These are phyloP conservation scores for Epithemia pelagica DNA, from an alignment of 108 stramenopile genomes.

Conservation along the genomic window DNA sequence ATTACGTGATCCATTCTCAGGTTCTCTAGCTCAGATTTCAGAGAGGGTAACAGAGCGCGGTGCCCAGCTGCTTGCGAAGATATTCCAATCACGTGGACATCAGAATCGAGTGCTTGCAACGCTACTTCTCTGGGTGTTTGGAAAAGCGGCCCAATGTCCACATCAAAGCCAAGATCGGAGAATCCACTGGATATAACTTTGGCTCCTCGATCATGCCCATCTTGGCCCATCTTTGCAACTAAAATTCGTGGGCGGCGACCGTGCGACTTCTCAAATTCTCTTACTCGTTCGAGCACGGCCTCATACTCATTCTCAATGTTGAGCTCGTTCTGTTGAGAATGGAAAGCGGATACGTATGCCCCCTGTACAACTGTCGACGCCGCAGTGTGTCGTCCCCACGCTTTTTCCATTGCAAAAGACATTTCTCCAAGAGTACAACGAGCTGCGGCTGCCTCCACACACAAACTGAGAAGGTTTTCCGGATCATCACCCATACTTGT, in stretches of 20 bases:
- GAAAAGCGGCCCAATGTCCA: slow-evolving; percentile 97
- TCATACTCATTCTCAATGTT: slow-evolving; percentile 64
- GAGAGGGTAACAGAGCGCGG: slow-evolving; percentile 90
- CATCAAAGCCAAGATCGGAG: slow-evolving; percentile 95
- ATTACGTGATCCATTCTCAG: slow-evolving; percentile 79
- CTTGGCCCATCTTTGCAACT: slow-evolving; percentile 99
- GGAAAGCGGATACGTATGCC: slow-evolving; percentile 82
- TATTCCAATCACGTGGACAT: slow-evolving; percentile 97
- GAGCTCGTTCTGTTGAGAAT: slow-evolving; percentile 4
- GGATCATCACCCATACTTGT: slow-evolving; percentile 79
- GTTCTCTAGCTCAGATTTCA: slow-evolving; percentile 79
- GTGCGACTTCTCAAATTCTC: slow-evolving; percentile 81
- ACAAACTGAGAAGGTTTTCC: slow-evolving; percentile 85
- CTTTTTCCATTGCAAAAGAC: slow-evolving; percentile 87
- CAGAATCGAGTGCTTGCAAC: slow-evolving; percentile 90
- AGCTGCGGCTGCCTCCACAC: slow-evolving; percentile 87
- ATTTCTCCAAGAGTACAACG: slow-evolving; percentile 95
- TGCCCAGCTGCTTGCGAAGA: slow-evolving; percentile 95
- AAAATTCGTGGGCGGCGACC: slow-evolving; percentile 96
- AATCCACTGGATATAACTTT: slow-evolving; percentile 97
- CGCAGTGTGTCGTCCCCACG: slow-evolving; percentile 93
- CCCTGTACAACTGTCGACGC: slow-evolving; percentile 88
- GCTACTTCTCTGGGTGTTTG: slow-evolving; percentile 96
- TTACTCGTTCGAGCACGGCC: slow-evolving; percentile 61
- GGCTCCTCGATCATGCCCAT: slow-evolving; percentile 98